A percentile compares a stretch with the other conserved stretches of the same genome.
phyloP scores from a whole-genome alignment of 2,329 filamentous ascomycete species.

The Venturiaceae sp. region DNA sequence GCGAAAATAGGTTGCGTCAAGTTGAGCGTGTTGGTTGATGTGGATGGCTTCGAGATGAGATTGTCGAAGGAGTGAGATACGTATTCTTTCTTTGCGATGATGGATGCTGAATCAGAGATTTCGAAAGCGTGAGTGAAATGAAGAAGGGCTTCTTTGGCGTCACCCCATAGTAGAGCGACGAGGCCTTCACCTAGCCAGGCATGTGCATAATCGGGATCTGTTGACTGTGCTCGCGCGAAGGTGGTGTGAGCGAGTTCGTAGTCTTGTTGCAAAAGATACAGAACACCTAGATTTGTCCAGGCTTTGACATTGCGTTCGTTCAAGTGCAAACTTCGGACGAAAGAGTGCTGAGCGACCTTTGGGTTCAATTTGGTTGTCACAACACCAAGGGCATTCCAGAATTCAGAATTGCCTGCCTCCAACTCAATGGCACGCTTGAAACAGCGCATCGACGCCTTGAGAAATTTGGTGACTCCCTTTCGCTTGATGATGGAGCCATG shows the following conservation, averaged over 20 bases:
- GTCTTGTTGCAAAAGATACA: conserved; percentile 81
- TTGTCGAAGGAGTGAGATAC: conserved; percentile 75
- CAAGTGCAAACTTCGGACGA: conserved; percentile 83
- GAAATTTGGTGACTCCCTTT: conserved; percentile 41
- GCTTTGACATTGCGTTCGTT: conserved; percentile 76
- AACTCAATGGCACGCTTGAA: conserved; percentile 96
- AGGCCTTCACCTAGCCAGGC: conserved; percentile 93
- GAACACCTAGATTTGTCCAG: conserved; percentile 84
- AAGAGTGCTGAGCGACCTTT: conserved; percentile 82
- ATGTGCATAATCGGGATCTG: conserved; percentile 85
- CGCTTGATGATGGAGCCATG: conserved; percentile 7
- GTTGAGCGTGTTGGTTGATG: conserved; percentile 32
- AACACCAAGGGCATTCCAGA: conserved; percentile 94
- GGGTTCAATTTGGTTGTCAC: conserved; percentile 81
- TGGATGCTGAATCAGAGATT: conserved; percentile 68
- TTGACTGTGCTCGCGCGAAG: conserved; percentile 84
- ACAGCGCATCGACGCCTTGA: conserved; percentile 74
- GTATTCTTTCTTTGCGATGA: conserved; percentile 69
- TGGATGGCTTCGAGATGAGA: conserved; percentile 48
- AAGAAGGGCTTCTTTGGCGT: conserved; percentile 65
- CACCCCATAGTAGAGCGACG: conserved; percentile 67
- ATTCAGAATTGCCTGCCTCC: conserved; percentile 87
- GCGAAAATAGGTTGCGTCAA: conserved; percentile 81
- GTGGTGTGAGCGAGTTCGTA: conserved; percentile 77
- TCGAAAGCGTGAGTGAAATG: conserved; percentile 93